Evolutionary conservation across 1,139 yeast genomes (phyloP).

Genomic region (Debaryomyces udenii): DNA sequence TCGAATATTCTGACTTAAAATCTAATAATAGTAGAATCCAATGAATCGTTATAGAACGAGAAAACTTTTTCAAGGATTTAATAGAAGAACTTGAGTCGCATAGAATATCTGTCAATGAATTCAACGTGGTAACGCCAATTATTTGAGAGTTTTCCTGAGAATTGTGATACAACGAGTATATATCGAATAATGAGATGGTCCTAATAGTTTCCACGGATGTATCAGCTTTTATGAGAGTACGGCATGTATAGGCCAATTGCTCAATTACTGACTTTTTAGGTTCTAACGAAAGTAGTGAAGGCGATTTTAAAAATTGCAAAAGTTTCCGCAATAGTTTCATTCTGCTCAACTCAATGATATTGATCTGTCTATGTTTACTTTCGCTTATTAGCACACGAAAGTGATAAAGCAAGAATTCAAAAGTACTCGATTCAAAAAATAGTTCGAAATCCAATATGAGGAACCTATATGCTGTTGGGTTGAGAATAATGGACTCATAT

Average conservation of each 20-base stretch:
- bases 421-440: slow-evolving; percentile 41
- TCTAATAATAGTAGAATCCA: slow-evolving; percentile 65
- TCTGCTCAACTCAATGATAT: slow-evolving; percentile 51
- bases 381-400: slow-evolving; percentile 54
- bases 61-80: slow-evolving; percentile 48
- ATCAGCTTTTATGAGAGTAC: slow-evolving; percentile 30
- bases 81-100: slow-evolving; percentile 38
- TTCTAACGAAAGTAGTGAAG: slow-evolving; percentile 15
- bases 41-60: slow-evolving; percentile 62
- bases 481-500: slow-evolving; percentile 33
- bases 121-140: slow-evolving; percentile 33
- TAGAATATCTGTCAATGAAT: slow-evolving; percentile 33
- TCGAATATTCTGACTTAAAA: slow-evolving; percentile 20
- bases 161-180: slow-evolving; percentile 37
- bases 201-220: slow-evolving; percentile 43
- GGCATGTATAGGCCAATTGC: slow-evolving; percentile 22
- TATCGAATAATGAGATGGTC: slow-evolving; percentile 36
- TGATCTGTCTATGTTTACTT: slow-evolving; percentile 53
- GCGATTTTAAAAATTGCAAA: slow-evolving; percentile 51
- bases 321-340: slow-evolving; percentile 58
- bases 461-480: slow-evolving; percentile 32
- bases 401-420: slow-evolving; percentile 57
- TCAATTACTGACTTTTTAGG: slow-evolving; percentile 12
- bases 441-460: slow-evolving; percentile 40
- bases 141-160: slow-evolving; percentile 27